Evolutionary conservation across 169 alveolate genomes (phyloP).

Genomic region (Babesia caballi): DNA sequence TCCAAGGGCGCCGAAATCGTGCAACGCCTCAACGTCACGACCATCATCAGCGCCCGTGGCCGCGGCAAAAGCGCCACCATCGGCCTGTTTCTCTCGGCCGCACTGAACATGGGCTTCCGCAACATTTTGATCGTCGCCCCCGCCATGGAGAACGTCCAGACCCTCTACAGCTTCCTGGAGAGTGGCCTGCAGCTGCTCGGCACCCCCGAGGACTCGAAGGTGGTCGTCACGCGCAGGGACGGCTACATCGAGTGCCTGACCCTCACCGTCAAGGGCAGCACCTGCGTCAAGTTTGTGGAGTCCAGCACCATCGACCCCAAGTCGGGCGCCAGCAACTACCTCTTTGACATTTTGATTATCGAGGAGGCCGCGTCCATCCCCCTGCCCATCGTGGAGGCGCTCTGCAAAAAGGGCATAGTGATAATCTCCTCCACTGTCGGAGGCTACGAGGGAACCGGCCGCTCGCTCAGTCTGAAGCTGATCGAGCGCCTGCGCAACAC

Average conservation of each 20-base stretch:
- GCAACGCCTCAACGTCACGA: slow-evolving; percentile 74
- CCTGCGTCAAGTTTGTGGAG: slow-evolving; percentile 58
- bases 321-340: slow-evolving; percentile 65
- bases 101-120: slow-evolving; percentile 87
- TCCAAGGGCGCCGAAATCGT: slow-evolving; percentile 39
- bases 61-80: slow-evolving; percentile 99
- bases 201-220: slow-evolving; percentile 85
- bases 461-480: slow-evolving; percentile 95
- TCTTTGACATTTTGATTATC: slow-evolving; percentile 95
- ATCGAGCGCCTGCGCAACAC: slow-evolving; percentile 82
- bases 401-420: slow-evolving; percentile 90
- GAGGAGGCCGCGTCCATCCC: slow-evolving; percentile 99
- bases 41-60: slow-evolving; percentile 98
- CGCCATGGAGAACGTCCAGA: slow-evolving; percentile 94
- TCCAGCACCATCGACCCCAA: slow-evolving; percentile 46
- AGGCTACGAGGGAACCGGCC: slow-evolving; percentile 99
- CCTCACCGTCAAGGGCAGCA: slow-evolving; percentile 53
- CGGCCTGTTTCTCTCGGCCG: slow-evolving; percentile 92
- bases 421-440: slow-evolving; percentile 97
- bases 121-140: slow-evolving; percentile 98
- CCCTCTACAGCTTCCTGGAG: slow-evolving; percentile 95
- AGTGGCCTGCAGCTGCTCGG: slow-evolving; percentile 91
- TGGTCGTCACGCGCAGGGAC: slow-evolving; percentile 28
- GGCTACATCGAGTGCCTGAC: slow-evolving; percentile 55
- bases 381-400: slow-evolving; percentile 91